Evolutionary conservation across 2,329 filamentous ascomycete genomes (phyloP), one percentile per base, ranked within the genome.

Genomic region (Juglanconis oblonga): DNA sequence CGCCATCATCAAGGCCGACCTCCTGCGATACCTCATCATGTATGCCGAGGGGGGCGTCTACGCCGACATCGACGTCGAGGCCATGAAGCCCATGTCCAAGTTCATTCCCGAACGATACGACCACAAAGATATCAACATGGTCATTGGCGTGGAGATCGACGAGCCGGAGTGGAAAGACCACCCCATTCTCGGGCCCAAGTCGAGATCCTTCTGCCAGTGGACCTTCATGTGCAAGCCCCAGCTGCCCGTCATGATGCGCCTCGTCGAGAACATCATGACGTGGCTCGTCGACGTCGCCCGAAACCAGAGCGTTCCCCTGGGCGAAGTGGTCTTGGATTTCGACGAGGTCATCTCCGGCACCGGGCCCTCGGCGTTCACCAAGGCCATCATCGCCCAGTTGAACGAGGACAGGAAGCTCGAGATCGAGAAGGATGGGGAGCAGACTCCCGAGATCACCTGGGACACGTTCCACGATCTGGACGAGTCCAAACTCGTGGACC

Each of bases 131-230:
- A 80, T 90, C 56, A 84, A 89, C 65, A 83, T 90, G 78, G 83
- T 90, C 17, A 81, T 90, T 32, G 86, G 87, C 11, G 78, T 90
- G 1, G 87, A 91, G 70, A 87, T 90, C 58, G 87, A 90, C 67
- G 82, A 90, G 71, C 87, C 87, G 0, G 79, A 85, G 10, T 90
- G 84, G 73, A 76, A 74, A 17, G 73, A 84, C 53, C 87, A 90
- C 69, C 79, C 83, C 2, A 85, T 90, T 42, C 77, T 90, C 0
- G 87, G 87, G 11, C 79, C 79, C 52, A 90, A 90, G 72, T 89
- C 84, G 42, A 77, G 80, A 64, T 90, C 87, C 0, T 90, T 91
- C 69, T 90, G 87, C 70, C 87, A 90, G 68, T 91, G 88, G 88
- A 90, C 87, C 0, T 88, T 90, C 67, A 87, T 89, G 76, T 83